Percentiles rank a stretch among this genome's conserved stretches.
Conservation (phyloP, 228 moss, liverwort and hornwort species). For the Sphagnum fallax region DNA sequence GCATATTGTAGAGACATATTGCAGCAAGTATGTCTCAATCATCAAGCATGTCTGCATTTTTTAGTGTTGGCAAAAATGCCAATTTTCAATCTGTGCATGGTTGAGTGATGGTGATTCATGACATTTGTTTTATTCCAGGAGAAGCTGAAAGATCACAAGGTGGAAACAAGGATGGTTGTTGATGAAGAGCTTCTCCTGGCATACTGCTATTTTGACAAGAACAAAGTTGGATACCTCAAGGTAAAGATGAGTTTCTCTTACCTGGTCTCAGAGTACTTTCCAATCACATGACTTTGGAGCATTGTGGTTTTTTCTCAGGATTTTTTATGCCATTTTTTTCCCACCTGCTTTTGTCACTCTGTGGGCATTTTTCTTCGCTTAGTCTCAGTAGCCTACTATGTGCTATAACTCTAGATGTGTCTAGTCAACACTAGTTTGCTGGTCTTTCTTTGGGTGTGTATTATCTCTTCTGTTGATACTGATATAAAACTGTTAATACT, state of each 20-base stretch:
- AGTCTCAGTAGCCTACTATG: background rate
- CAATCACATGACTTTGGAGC: no score
- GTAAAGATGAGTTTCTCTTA: constrained; percentile 10
- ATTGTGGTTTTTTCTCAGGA: no score
- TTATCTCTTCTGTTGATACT: no score
- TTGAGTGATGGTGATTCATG: background rate
- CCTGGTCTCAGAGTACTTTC: no score
- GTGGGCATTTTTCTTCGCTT: background rate
- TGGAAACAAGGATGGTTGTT: constrained; percentile 62
- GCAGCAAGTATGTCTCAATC: no score
- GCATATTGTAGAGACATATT: no score
- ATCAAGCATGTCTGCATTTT: no score
- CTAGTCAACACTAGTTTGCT: no score
- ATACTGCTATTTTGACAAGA: constrained; percentile 92
- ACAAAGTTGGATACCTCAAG: constrained; percentile 89
- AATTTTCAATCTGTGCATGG: background rate
- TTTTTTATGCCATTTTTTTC: no score
- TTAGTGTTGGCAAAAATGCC: no score
- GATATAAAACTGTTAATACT: no score
- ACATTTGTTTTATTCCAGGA: constrained; percentile 32
- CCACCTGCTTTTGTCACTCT: background rate
- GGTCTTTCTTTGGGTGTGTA: no score
- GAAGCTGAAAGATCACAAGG: constrained; percentile 58
- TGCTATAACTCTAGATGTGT: background rate
- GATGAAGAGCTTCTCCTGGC: constrained; percentile 77